Evolutionary conservation across 1,284 basidiomycete genomes (phyloP), one percentile per base, ranked within the genome.

Genomic region (Erythrobasidium hasegawianum): DNA sequence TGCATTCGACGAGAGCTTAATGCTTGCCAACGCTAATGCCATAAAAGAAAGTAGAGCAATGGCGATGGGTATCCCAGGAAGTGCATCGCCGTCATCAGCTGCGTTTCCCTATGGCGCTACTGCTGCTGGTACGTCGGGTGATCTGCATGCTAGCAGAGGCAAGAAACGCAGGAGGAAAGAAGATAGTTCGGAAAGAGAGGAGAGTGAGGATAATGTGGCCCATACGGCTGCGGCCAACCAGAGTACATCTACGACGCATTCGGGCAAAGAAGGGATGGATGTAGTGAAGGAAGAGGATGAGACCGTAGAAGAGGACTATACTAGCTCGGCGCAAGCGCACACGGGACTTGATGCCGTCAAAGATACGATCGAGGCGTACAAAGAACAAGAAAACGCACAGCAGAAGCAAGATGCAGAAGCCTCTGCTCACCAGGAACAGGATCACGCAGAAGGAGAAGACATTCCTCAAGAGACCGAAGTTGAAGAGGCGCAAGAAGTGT

Each of bases 1-100:
- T 8, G 90, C 88, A 2, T 96, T 95, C 76, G 92, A 96, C 75
- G 90, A 94, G 76, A 88, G 86, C 69, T 79, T 83, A 49, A 79
- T 80, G 38, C 47, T 72, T 20, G 62, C 62, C 7, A 65, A 56
- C 14, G 53, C 47, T 18, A 56, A 52, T 29, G 62, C 62, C n/a
- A 39, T 65, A 14, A 33, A 55, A 38, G 62, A 65, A 33, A 57
- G 53, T 13, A 65, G 49, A 55, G 24, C 45, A 24, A 65, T 65
- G 62, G 62, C 62, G 10, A 41, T 43, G 20, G 50, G 20, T 20
- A 16, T 29, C 43, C n/a, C n/a, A n/a, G n/a, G n/a, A 5, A 47
- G 22, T n/a, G 43, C 33, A 33, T 33, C 33, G 11, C 33, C 33
- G 4, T 33, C 33, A 4, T 33, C 33, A 5, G 33, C 33, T 4